Percentiles rank a stretch among this genome's conserved stretches.
Conservation (phyloP, 805 yeast species). For the Metschnikowia gruessii region DNA sequence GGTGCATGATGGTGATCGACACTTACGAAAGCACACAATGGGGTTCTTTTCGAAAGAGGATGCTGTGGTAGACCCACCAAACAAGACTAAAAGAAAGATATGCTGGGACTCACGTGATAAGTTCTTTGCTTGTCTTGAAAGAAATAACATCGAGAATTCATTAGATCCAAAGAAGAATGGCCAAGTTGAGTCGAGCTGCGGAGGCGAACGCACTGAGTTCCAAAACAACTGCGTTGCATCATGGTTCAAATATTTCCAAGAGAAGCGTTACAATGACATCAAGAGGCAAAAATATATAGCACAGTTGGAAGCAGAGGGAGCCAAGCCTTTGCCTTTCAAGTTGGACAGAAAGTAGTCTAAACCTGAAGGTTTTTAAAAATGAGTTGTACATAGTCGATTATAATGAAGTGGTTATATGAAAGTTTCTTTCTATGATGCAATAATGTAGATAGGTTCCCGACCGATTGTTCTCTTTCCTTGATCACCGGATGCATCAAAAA, state of each 20-base stretch:
- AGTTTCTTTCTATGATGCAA: constrained; percentile 20
- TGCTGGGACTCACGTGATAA: constrained; percentile 92
- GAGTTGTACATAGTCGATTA: constrained; percentile 10
- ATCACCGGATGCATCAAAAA: constrained; percentile 29
- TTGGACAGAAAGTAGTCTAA: constrained; percentile 23
- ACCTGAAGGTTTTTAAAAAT: neutral
- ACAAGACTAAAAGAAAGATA: constrained; percentile 62
- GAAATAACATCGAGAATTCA: constrained; percentile 65
- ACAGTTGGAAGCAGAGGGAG: constrained; percentile 68
- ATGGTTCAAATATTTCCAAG: constrained; percentile 89
- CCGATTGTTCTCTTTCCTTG: constrained; percentile 22
- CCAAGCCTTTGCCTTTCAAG: constrained; percentile 27
- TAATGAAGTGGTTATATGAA: constrained; percentile 1
- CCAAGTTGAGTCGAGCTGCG: constrained; percentile 56
- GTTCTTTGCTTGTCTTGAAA: constrained; percentile 72
- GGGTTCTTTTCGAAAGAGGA: constrained; percentile 47
- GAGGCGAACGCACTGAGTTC: constrained; percentile 53
- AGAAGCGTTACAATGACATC: constrained; percentile 76
- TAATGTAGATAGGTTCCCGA: constrained; percentile 35
- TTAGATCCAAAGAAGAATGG: constrained; percentile 49
- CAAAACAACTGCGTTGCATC: constrained; percentile 75
- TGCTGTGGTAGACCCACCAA: constrained; percentile 45
- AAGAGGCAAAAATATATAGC: constrained; percentile 64
- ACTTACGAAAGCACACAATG: constrained; percentile 30
- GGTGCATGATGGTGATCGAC: neutral